Base-by-base conservation (phyloP, 2,329 filamentous ascomycete genomes). In the Claviceps fusiformis region DNA sequence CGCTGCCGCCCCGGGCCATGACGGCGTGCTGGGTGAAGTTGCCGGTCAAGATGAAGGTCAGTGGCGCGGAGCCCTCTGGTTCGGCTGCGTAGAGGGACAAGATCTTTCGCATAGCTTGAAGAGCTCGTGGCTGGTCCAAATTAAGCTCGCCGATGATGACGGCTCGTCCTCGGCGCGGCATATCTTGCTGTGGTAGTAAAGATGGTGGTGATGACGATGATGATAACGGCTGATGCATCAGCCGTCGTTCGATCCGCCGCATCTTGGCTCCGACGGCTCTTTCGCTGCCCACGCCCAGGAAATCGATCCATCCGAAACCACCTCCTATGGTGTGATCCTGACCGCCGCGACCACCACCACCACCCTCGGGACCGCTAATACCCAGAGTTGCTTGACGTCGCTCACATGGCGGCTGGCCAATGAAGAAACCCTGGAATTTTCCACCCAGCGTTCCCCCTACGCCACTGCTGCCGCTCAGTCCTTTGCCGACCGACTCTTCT, bases 271-370 rank as follows among this genome's bases (percentile, higher is more conserved):
- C 91, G 1, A 86, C 81, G 7, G 89, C 90, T 49, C 90, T 85
- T 68, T 95, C 89, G 63, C 89, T 95, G 41, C 92, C 92, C 1
- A 93, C 81, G 6, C 92, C 93, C 1, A 97, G 75, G 65, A 97
- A 98, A 68, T 97, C 93, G 54, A 95, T 90, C 91, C 93, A 98
- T 47, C 93, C 93, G 65, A 97, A 96, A 0, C 88, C 89, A 56
- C 87, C 87, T 33, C 85, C 86, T 46, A 87, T 81, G 44, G 80
- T 83, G 58, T 81, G 75, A 57, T 81, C 78, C 24, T 74, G 71
- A 11, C 77, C 75, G 24, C 82, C 79, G 2, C 47, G 75, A 24
- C 82, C 79, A 1, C 47, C 47, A 6, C 47, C 17, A n/a, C 35
- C 45, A n/a, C 76, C 75, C 27, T 83, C 79, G 2, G 73, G 76